Evolutionary conservation across 106 monocot genomes (phyloP).

Genomic region (Allium fistulosum): DNA sequence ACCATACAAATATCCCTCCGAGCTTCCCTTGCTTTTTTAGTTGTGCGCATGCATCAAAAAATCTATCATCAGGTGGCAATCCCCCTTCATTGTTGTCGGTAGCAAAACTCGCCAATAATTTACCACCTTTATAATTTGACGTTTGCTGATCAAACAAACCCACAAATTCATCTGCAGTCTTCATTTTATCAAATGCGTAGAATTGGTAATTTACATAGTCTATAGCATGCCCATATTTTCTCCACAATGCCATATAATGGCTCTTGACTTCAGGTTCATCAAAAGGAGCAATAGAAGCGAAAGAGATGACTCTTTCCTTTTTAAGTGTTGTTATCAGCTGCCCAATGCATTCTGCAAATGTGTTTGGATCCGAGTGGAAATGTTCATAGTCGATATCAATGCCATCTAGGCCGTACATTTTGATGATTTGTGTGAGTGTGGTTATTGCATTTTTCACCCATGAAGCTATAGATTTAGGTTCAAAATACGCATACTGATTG

Average conservation of each 20-base stretch:
- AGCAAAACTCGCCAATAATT: constrained; percentile 18
- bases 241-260: constrained; percentile 19
- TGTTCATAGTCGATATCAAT: constrained; percentile 11
- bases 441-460: constrained; percentile 4
- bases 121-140: constrained; percentile 15
- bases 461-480: not conserved
- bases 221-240: constrained; percentile 9
- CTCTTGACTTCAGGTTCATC: constrained; percentile 12
- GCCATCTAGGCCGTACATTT: not conserved
- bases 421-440: constrained; percentile 2
- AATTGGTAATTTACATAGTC: constrained; percentile 36
- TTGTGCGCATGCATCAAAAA: constrained; percentile 13
- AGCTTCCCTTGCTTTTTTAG: constrained; percentile 23
- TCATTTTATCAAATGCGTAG: constrained; percentile 13
- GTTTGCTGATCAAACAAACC: constrained; percentile 11
- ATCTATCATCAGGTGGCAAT: not conserved
- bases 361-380: constrained; percentile 5
- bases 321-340: constrained; percentile 10
- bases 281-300: constrained; percentile 10
- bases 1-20: constrained; percentile 29
- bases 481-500: not conserved
- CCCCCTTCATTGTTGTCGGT: not conserved
- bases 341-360: constrained; percentile 11
- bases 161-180: constrained; percentile 13
- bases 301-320: not conserved